Percentiles rank a stretch among this genome's conserved stretches.
These are phyloP conservation scores for Knoxia roxburghii DNA, from an alignment of 257 asterid species.

Conservation along the genomic window DNA sequence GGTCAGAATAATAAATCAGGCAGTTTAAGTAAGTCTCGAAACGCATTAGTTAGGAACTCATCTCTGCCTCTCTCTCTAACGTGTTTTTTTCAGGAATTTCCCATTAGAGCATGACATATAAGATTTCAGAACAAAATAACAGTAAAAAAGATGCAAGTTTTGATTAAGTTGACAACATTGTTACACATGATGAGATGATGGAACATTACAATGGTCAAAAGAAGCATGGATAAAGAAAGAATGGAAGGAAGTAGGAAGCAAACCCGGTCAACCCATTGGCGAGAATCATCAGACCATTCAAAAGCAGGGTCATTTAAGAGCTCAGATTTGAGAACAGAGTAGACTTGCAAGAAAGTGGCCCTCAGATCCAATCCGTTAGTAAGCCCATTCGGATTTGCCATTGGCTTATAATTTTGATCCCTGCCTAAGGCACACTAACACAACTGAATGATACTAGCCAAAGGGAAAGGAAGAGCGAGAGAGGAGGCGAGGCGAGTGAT, in stretches of 20 bases:
- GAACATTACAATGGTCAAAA: too few relatives aligned
- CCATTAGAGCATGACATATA: conserved; percentile 2
- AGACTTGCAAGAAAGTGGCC: conserved; percentile 53
- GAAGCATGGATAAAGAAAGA: background rate
- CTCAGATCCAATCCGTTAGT: conserved; percentile 39
- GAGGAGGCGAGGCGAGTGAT: too few relatives aligned
- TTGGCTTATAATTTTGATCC: background rate
- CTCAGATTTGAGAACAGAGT: conserved; percentile 73
- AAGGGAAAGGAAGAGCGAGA: too few relatives aligned
- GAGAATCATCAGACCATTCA: conserved; percentile 70
- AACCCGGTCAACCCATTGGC: conserved; percentile 80
- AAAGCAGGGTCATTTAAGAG: conserved; percentile 68
- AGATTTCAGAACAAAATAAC: too few relatives aligned
- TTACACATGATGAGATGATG: background rate
- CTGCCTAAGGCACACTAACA: background rate
- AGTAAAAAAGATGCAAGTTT: background rate
- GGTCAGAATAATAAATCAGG: background rate
- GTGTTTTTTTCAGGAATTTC: background rate
- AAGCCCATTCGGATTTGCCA: conserved; percentile 20
- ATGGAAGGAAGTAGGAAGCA: background rate
- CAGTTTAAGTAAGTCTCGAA: background rate
- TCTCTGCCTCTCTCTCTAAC: too few relatives aligned
- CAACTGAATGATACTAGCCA: too few relatives aligned
- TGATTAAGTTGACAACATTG: background rate
- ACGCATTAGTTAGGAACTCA: background rate